Evolutionary conservation across 257 asterid species (phyloP).

Genomic region (Capsicum baccatum): DNA sequence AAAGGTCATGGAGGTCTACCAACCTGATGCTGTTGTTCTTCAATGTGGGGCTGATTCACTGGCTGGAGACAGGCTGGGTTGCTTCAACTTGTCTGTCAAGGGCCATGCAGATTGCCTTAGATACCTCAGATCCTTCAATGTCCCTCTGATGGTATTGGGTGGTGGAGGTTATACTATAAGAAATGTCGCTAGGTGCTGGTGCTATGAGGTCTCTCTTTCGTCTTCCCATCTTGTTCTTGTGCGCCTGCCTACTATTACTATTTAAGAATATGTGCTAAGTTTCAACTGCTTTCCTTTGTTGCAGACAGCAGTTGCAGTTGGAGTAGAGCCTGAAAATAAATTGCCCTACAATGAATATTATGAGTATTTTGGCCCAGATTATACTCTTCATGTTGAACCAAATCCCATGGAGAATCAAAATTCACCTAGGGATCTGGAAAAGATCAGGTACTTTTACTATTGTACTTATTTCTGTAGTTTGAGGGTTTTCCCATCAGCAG

Average conservation of each 20-base stretch:
- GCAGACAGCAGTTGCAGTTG: slow-evolving; percentile 95
- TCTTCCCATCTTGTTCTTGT: slow-evolving; percentile 14
- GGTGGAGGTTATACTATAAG: slow-evolving; percentile 78
- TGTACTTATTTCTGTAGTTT: slow-evolving; percentile 17
- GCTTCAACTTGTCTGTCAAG: slow-evolving; percentile 67
- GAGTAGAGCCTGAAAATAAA: slow-evolving; percentile 78
- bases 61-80: slow-evolving; percentile 70
- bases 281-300: slow-evolving; percentile 36
- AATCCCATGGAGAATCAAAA: slow-evolving; percentile 66
- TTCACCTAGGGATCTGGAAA: slow-evolving; percentile 67
- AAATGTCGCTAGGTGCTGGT: slow-evolving; percentile 76
- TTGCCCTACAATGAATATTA: slow-evolving; percentile 83
- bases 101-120: slow-evolving; percentile 76
- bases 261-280: slow-evolving; percentile 28
- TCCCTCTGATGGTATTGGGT: slow-evolving; percentile 73
- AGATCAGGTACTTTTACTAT: slow-evolving; percentile 57
- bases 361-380: slow-evolving; percentile 88
- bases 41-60: slow-evolving; percentile 76
- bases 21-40: slow-evolving; percentile 73
- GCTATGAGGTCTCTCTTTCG: slow-evolving; percentile 56
- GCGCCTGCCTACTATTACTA: slow-evolving; percentile 2
- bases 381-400: slow-evolving; percentile 75
- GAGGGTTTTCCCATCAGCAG: slow-evolving; percentile 21
- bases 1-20: slow-evolving; percentile 68
- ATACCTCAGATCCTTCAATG: slow-evolving; percentile 66